Base-by-base conservation (phyloP, 2,329 filamentous ascomycete species). In the Cercospora nicotianae region DNA sequence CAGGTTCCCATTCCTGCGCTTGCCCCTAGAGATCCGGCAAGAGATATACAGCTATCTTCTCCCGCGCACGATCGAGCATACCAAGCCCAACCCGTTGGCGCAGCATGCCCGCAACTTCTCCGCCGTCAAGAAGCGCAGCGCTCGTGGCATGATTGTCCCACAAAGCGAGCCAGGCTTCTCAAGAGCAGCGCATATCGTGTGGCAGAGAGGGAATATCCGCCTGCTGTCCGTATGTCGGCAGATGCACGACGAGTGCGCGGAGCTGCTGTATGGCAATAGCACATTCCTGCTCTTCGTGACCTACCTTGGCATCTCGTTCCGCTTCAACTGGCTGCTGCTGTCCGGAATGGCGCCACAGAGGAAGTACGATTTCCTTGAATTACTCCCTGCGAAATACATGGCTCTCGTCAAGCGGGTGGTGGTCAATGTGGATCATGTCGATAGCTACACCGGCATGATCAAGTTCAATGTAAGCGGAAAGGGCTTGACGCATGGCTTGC, bases 381-480 rank as follows among this genome's bases (percentile, higher is more conserved):
- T 80, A 18, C 79, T 85, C 58, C 78, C 80, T 5, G 72, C 75
- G 67, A 72, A 76, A 36, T 83, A 84, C 70, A 63, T 84, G 62
- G 60, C 78, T 55, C 70, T 80, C 20, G 78, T 85, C 7, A 80
- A 76, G 72, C 76, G 79, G 31, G 80, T 82, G 39, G 66, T 83
- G 51, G 73, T 85, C 8, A 80, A 80, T 58, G 77, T 85, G 2
- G 81, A 84, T 74, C 80, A 81, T 63, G 80, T 84, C 28, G 83
- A 85, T 70, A 77, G 78, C 48, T 84, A 84, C 63, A 83, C 81
- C 0, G 83, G 82, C 3, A 83, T 83, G 82, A 82, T 84, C 68
- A 85, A 84, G 71, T 84, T 81, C 72, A 84, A 85, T 70, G 82
- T 81, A n/a, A 77, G 79, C 1, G 83, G 82, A 0, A 73, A 77